Base-by-base conservation (phyloP, 2,329 filamentous ascomycete species). In the Paramyrothecium sp. region DNA sequence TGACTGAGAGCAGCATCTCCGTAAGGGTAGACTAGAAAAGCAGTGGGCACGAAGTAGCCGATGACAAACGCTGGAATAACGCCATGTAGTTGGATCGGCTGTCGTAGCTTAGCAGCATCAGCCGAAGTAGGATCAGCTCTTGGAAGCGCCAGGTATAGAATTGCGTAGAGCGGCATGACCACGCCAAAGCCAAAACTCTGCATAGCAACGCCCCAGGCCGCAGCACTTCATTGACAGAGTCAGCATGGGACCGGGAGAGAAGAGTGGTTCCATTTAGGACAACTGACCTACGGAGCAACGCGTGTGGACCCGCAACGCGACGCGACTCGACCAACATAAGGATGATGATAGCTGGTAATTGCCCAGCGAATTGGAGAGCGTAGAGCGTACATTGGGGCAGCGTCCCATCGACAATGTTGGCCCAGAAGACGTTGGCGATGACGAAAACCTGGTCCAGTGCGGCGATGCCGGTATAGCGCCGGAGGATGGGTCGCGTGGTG, bases 131-230 rank as follows among this genome's bases (percentile, higher is more conserved):
- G 38, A 19, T 16, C 38, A 11, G 46, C 58, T 3, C 62, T 61
- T 3, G 63, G 63, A 33, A 60, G 58, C 52, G 62, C 11, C 8
- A 69, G 57, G 23, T 68, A 62, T 2, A 63, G 22, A 23, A 64
- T 20, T 26, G 56, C 58, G 26, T 65, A 69, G 1, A 67, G 13
- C 3, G 67, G 67, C 3, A 60, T 59, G 11, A 63, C 19, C 3
- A 64, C 54, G n/a, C 62, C 67, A 21, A 64, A 67, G 3, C 66
- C 65, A 17, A 67, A 10, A 1, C 49, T 22, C 41, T 69, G 66
- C 51, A 63, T 62, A 0, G 51, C 26, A 19, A 67, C 53, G 2
- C 59, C 59, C 67, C 67, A 69, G 12, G 65, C n/a, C 2, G 65
- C 13, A 4, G 41, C 20, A 41, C 54, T 54, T 34, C 20, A 21